These are phyloP conservation scores for Elongisporangium prolatum DNA, from an alignment of 352 stramenopile genomes.

Conservation along the genomic window DNA sequence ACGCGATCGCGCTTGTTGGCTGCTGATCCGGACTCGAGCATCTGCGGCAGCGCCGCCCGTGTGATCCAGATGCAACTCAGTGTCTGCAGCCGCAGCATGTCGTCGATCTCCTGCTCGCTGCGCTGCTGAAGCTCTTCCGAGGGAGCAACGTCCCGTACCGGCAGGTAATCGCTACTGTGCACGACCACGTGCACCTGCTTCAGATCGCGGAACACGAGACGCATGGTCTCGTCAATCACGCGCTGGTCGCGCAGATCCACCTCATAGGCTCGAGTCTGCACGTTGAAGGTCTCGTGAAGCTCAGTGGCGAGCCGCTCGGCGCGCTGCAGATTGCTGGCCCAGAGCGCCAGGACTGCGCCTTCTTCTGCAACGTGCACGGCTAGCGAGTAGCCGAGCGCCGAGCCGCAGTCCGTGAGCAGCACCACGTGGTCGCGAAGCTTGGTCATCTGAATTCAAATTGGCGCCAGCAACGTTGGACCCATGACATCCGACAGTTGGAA, in stretches of 20 bases:
- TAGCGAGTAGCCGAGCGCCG: conserved; percentile 14
- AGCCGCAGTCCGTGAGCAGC: conserved; percentile 13
- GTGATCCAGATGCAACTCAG: conserved; percentile 12
- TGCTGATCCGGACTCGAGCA: conserved; percentile 3
- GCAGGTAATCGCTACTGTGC: conserved; percentile 6
- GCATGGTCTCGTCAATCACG: conserved; percentile 1
- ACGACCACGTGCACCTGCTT: conserved; percentile 8
- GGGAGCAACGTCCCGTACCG: neutral
- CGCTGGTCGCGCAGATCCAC: conserved; percentile 9
- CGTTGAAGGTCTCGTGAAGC: conserved; percentile 8
- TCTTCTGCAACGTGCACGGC: conserved; percentile 10
- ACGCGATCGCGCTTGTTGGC: conserved; percentile 1
- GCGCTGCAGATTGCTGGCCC: conserved; percentile 6
- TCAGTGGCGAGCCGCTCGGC: conserved; percentile 10
- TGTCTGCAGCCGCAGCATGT: conserved; percentile 3
- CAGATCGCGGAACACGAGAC: neutral
- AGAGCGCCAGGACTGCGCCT: conserved; percentile 13
- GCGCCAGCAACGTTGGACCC: neutral
- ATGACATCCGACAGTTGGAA: neutral
- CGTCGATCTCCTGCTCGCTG: neutral
- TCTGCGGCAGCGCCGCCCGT: conserved; percentile 6
- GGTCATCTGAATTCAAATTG: conserved; percentile 7
- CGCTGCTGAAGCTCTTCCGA: conserved; percentile 1
- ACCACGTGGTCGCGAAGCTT: conserved; percentile 14
- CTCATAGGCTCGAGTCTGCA: conserved; percentile 3